A percentile compares a stretch with the other conserved stretches of the same genome.
These are phyloP conservation scores for Talaromyces sp. DNA, from an alignment of 2,329 filamentous ascomycete species.

Conservation along the genomic window DNA sequence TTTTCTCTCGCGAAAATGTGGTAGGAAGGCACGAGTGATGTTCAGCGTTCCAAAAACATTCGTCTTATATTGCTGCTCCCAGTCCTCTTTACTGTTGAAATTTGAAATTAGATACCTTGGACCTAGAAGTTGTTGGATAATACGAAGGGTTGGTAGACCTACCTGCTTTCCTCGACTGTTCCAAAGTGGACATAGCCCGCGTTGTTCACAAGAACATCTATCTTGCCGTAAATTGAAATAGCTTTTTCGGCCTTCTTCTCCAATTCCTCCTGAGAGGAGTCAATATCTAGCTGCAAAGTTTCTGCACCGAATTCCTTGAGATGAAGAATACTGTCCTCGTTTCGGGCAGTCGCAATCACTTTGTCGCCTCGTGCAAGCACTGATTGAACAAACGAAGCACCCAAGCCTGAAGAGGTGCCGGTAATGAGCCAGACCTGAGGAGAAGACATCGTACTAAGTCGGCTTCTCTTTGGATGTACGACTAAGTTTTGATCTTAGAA, in stretches of 20 bases:
- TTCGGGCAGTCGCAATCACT: conserved; percentile 41
- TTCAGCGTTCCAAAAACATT: conserved; percentile 17
- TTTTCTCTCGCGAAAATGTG: conserved; percentile 10
- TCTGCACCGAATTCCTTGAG: conserved; percentile 1
- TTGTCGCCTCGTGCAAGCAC: conserved; percentile 34
- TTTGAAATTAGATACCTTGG: no score
- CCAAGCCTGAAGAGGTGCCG: conserved; percentile 20
- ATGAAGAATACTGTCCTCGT: conserved; percentile 26
- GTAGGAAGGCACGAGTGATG: conserved; percentile 12
- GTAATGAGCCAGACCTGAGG: neutral
- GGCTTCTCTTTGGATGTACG: neutral
- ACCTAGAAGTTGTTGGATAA: neutral
- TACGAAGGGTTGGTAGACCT: neutral
- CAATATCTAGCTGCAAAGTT: neutral
- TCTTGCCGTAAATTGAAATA: conserved; percentile 9
- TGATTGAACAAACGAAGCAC: conserved; percentile 29
- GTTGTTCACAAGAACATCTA: conserved; percentile 17
- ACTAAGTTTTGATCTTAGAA: no score
- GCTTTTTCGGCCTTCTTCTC: conserved; percentile 10
- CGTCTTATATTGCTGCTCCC: conserved; percentile 14
- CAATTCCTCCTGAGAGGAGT: conserved; percentile 4
- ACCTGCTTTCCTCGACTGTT: conserved; percentile 11
- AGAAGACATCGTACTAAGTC: neutral
- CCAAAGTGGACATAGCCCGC: conserved; percentile 16
- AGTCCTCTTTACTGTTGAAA: conserved; percentile 8